phyloP scores from a whole-genome alignment of 2,329 filamentous ascomycete genomes.

The Balansia obtecta region DNA sequence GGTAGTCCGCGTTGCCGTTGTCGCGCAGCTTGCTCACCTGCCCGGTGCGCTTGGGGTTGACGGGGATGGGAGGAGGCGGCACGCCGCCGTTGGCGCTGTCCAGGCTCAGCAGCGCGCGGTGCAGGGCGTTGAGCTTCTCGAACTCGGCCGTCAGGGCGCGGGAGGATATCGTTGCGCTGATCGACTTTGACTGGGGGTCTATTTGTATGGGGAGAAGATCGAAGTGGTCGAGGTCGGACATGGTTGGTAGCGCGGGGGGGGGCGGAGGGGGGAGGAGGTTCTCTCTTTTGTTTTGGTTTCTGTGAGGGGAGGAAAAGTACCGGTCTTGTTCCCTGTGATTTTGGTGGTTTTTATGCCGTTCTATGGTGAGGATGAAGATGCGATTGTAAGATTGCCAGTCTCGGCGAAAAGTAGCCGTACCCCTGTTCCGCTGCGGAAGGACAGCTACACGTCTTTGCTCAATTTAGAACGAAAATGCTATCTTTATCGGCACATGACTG shows the following conservation, averaged over 20 bases:
- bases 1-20: constrained; percentile 69
- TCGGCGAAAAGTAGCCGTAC: not conserved
- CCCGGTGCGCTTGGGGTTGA: constrained; percentile 84
- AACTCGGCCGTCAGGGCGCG: constrained; percentile 52
- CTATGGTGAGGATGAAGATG: not conserved
- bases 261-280: no score
- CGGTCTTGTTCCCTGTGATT: no score
- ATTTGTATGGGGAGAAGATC: constrained; percentile 70
- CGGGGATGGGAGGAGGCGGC: constrained; percentile 76
- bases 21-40: constrained; percentile 88
- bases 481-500: constrained; percentile 28
- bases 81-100: constrained; percentile 46
- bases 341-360: not conserved
- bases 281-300: no score
- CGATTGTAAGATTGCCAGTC: not conserved
- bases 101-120: constrained; percentile 54
- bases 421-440: not conserved
- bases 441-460: not conserved
- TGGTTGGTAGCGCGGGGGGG: no score
- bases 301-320: no score
- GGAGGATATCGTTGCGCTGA: constrained; percentile 38
- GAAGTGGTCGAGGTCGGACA: constrained; percentile 60
- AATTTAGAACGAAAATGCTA: constrained; percentile 8
- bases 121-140: constrained; percentile 62
- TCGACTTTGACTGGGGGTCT: constrained; percentile 68